Conservation (phyloP, 148 eudicot species). For the Tetragonia tetragonoides region DNA sequence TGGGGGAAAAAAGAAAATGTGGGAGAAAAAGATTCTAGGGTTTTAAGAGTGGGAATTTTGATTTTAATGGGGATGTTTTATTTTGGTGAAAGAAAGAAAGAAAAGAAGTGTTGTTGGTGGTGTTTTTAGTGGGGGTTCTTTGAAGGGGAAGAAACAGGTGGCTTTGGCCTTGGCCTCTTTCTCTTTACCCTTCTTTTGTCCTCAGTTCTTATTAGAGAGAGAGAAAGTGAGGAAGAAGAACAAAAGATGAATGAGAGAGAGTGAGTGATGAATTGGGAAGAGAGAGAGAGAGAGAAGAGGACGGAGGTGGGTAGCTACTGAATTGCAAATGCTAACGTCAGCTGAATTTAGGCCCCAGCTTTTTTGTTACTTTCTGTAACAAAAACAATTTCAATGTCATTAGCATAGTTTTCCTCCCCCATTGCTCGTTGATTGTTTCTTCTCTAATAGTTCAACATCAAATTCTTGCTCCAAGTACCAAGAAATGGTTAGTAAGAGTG, state of each 20-base stretch:
- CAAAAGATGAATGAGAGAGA: neutral
- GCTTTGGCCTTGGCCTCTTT: conserved; percentile 16
- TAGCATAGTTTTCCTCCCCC: neutral
- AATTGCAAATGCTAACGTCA: conserved; percentile 1
- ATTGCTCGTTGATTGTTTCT: too few species aligned
- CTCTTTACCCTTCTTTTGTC: neutral
- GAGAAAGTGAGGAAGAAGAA: neutral
- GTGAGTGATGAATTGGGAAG: neutral
- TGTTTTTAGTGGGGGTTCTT: conserved; percentile 8
- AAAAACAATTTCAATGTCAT: neutral
- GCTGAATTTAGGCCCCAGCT: neutral
- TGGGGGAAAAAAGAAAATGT: neutral
- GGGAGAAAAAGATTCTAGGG: conserved; percentile 31
- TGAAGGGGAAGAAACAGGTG: conserved; percentile 17
- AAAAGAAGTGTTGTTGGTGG: neutral
- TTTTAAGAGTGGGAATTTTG: conserved; percentile 6
- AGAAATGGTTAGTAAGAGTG: too few species aligned
- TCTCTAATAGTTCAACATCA: too few species aligned
- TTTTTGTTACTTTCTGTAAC: neutral
- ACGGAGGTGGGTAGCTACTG: neutral
- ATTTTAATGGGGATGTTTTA: conserved; percentile 8
- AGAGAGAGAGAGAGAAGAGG: neutral
- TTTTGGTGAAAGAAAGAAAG: neutral
- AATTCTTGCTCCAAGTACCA: too few species aligned
- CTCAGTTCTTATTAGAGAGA: neutral